Evolutionary conservation across 177 flowering plant species (phyloP).

Genomic region (Vitis hybrid): DNA sequence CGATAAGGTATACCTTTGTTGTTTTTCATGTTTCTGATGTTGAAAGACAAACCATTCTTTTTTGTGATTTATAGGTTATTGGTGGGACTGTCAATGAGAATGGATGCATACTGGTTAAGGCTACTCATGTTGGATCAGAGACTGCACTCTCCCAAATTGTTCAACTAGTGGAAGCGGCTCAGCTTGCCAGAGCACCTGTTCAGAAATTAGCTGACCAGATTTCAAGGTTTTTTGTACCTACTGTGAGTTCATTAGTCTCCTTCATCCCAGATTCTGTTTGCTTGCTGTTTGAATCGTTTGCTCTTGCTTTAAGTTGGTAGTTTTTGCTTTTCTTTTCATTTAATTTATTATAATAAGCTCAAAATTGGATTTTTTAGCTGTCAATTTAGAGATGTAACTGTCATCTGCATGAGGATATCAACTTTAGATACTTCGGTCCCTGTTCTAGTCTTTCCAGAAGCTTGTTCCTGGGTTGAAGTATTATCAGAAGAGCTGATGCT

Average conservation of each 20-base stretch:
- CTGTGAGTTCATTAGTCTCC: constrained; percentile 7
- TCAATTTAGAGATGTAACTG: too few relatives aligned
- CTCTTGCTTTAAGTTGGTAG: too few relatives aligned
- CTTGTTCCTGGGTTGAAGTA: too few relatives aligned
- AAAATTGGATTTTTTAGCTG: too few relatives aligned
- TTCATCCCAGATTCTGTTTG: neutral
- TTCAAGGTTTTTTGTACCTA: constrained; percentile 23
- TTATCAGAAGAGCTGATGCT: too few relatives aligned
- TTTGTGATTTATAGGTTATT: constrained; percentile 9
- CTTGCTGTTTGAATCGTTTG: too few relatives aligned
- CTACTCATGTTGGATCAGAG: constrained; percentile 27
- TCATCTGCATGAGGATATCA: too few relatives aligned
- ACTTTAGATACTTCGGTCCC: too few relatives aligned
- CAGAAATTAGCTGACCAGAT: constrained; percentile 31
- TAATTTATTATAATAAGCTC: too few relatives aligned
- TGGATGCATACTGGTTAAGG: constrained; percentile 23
- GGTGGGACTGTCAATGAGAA: constrained; percentile 32
- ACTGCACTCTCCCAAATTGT: constrained; percentile 27
- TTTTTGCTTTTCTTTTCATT: too few relatives aligned
- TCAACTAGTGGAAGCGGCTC: constrained; percentile 29
- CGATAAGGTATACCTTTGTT: neutral
- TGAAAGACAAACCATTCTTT: too few relatives aligned
- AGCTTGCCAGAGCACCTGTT: constrained; percentile 32
- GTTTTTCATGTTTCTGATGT: neutral
- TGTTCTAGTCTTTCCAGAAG: too few relatives aligned